phyloP scores from a whole-genome alignment of 2,329 filamentous ascomycete genomes.

The Magnaporthiopsis poae region DNA sequence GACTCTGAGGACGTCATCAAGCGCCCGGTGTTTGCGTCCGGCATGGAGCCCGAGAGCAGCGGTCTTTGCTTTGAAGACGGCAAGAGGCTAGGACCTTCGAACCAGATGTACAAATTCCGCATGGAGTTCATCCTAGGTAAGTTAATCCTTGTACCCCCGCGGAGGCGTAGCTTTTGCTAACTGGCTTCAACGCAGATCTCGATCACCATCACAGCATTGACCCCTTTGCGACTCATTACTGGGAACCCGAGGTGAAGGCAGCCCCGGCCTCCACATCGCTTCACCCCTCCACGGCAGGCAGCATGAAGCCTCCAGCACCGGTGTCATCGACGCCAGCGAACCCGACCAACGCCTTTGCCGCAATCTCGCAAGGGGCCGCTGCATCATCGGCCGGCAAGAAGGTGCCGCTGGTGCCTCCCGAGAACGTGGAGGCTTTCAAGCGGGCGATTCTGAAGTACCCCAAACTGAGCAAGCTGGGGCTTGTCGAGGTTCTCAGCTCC shows the following conservation, averaged over 20 bases:
- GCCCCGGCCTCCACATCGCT: constrained; percentile 11
- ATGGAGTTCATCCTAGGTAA: constrained; percentile 68
- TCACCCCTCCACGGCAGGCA: constrained; percentile 9
- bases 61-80: constrained; percentile 75
- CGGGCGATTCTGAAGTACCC: constrained; percentile 50
- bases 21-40: constrained; percentile 52
- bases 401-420: constrained; percentile 39
- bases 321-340: constrained; percentile 8
- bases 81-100: constrained; percentile 34
- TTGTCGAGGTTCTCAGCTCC: constrained; percentile 67
- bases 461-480: constrained; percentile 58
- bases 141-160: constrained; percentile 18
- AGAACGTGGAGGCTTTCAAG: constrained; percentile 58
- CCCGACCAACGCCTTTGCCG: constrained; percentile 16
- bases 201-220: constrained; percentile 55
- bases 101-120: constrained; percentile 49
- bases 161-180: constrained; percentile 9
- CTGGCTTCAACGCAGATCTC: constrained; percentile 20
- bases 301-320: constrained; percentile 11
- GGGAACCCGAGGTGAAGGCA: constrained; percentile 41
- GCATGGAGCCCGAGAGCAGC: constrained; percentile 65
- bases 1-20: constrained; percentile 64
- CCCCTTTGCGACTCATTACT: constrained; percentile 76
- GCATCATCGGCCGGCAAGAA: constrained; percentile 17
- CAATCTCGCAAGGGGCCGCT: constrained; percentile 7